Evolutionary conservation across 768 basidiomycete species (phyloP).

Genomic region (Leccinum obscurum): DNA sequence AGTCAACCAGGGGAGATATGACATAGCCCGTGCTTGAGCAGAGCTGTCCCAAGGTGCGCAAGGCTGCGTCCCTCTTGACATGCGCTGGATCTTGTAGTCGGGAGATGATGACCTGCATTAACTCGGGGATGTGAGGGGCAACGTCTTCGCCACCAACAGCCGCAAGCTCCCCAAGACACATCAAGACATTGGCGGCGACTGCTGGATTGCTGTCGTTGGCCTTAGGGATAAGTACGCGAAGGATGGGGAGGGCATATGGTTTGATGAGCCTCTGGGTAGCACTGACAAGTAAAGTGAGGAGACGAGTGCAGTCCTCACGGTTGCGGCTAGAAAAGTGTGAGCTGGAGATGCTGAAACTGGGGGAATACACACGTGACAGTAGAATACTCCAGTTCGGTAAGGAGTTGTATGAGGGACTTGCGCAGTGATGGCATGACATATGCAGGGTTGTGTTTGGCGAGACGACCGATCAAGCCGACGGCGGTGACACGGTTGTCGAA

Average conservation of each 20-base stretch:
- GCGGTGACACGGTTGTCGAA: constrained; percentile 94
- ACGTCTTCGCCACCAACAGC: constrained; percentile 94
- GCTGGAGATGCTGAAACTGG: not conserved
- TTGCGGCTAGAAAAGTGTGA: constrained; percentile 54
- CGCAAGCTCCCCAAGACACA: constrained; percentile 92
- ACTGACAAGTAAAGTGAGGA: constrained; percentile 86
- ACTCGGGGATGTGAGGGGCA: constrained; percentile 73
- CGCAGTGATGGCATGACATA: constrained; percentile 98
- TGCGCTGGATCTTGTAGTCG: constrained; percentile 88
- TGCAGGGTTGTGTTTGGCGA: constrained; percentile 94
- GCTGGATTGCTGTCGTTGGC: constrained; percentile 82
- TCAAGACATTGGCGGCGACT: constrained; percentile 89
- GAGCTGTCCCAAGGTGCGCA: constrained; percentile 92
- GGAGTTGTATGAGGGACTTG: constrained; percentile 91
- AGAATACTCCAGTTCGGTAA: constrained; percentile 96
- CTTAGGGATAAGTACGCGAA: constrained; percentile 88
- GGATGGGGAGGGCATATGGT: constrained; percentile 92
- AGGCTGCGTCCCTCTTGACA: constrained; percentile 89
- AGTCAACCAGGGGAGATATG: constrained; percentile 84
- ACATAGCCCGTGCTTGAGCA: constrained; percentile 97
- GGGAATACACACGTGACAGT: constrained; percentile 69
- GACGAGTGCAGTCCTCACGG: constrained; percentile 88
- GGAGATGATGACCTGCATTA: constrained; percentile 88
- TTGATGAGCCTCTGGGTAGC: constrained; percentile 94
- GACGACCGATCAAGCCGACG: constrained; percentile 85